phyloP scores from a whole-genome alignment of 306 rosid genomes.

The Lathyrus sativus region DNA sequence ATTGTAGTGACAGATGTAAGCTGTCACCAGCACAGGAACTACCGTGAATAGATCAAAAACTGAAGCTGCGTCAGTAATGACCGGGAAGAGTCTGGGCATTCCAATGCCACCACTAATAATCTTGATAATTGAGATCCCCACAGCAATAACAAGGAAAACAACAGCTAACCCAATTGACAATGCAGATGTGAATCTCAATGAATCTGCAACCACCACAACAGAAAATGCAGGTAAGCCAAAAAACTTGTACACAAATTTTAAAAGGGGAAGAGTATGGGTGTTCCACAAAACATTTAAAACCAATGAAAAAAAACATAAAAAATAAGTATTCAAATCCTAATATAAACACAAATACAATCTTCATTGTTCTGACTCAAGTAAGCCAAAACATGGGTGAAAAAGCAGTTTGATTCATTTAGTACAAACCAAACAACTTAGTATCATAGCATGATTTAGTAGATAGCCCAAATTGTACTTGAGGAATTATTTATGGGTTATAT shows the following conservation, averaged over 20 bases:
- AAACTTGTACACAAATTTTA: neutral
- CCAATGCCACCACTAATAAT: conserved; percentile 63
- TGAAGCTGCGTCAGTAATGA: conserved; percentile 57
- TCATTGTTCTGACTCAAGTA: neutral
- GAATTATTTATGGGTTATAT: too few species aligned
- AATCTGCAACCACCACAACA: conserved; percentile 71
- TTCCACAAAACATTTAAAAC: neutral
- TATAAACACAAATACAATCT: neutral
- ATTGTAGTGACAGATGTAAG: conserved; percentile 83
- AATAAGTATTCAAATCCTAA: neutral
- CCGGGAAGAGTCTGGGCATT: conserved; percentile 80
- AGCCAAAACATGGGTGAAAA: neutral
- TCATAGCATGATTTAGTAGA: neutral
- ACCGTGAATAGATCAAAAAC: conserved; percentile 69
- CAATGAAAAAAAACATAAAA: neutral
- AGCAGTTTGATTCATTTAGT: conserved; percentile 2
- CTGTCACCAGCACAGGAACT: conserved; percentile 80
- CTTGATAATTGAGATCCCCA: conserved; percentile 78
- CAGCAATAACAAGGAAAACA: conserved; percentile 78
- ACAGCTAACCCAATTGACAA: conserved; percentile 81
- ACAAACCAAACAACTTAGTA: conserved; percentile 1
- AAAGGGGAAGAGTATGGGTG: neutral
- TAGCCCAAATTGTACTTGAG: neutral
- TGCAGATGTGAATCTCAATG: conserved; percentile 84
- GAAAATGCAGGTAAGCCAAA: neutral